Base-by-base conservation (phyloP, 2,329 filamentous ascomycete genomes). In the Claviceps citrina region DNA sequence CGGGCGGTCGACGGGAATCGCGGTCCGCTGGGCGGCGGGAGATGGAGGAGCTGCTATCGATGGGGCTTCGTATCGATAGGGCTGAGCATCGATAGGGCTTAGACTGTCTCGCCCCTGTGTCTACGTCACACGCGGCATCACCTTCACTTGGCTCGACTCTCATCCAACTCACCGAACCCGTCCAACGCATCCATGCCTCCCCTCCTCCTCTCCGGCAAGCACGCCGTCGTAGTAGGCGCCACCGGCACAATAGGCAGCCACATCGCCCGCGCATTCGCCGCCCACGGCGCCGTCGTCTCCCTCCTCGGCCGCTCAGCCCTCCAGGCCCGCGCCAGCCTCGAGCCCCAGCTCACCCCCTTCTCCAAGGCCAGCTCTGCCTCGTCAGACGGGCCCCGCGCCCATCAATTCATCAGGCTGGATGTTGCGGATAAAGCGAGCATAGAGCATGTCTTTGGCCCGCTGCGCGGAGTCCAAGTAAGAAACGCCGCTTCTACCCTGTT, bases 171-270 rank as follows among this genome's bases (percentile, higher is more conserved):
- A n/a, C n/a, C n/a, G n/a, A n/a, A n/a, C n/a, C n/a, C n/a, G n/a
- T n/a, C n/a, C n/a, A 27, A 13, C 8, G n/a, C 7, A 13, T 7
- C 7, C 8, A 36, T 36, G 33, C 5, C 33, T 18, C 16, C 33
- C 7, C 10, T 26, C 45, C 50, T 55, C 38, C 57, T 74, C 41
- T 51, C 51, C 31, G 66, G 67, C 42, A 70, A 70, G 46, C 66
- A 63, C 43, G 70, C 65, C 54, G 64, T 82, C 52, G 66, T 86
- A 38, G 81, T 81, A 2, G 82, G 82, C 36, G 81, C 71, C 16
- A 80, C 78, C 32, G 75, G 78, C 16, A 75, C 78, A 39, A 84
- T 86, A 48, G 82, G 82, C 33, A 64, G 68, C 31, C 72, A 74
- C 38, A 80, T 86, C 40, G 80, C 81, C 8, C 57, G 63, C 28